Evolutionary conservation across 2,329 filamentous ascomycete genomes (phyloP).

Genomic region (Talaromyces pinophilus): DNA sequence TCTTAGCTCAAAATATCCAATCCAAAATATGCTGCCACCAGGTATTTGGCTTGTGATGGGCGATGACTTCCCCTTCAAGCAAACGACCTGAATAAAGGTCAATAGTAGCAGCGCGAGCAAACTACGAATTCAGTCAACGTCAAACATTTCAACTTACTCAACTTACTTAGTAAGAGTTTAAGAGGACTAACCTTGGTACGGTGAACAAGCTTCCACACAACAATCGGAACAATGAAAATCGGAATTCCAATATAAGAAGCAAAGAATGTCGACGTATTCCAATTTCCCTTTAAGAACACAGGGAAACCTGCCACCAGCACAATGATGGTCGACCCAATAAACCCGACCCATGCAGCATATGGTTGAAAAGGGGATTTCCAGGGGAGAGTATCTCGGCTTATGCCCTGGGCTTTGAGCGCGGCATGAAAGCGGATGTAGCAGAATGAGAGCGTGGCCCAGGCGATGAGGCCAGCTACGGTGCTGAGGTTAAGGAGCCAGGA

Average conservation of each 20-base stretch:
- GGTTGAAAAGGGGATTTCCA: conserved; percentile 56
- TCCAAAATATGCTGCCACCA: conserved; percentile 28
- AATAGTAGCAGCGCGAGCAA: conserved; percentile 31
- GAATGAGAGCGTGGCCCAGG: conserved; percentile 56
- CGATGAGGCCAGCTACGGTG: conserved; percentile 51
- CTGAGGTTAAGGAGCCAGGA: conserved; percentile 48
- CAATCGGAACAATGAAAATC: conserved; percentile 45
- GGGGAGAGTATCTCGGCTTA: conserved; percentile 41
- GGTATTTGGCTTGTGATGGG: conserved; percentile 25
- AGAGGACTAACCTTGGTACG: conserved; percentile 39
- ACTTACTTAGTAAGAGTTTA: not conserved
- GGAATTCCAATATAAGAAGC: conserved; percentile 47
- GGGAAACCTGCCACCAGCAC: conserved; percentile 69
- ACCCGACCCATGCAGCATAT: conserved; percentile 62
- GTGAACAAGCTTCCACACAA: conserved; percentile 45
- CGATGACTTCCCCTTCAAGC: conserved; percentile 34
- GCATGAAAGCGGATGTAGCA: conserved; percentile 56
- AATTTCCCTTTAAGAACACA: conserved; percentile 36
- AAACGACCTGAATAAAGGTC: conserved; percentile 38
- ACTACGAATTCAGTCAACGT: conserved; percentile 25
- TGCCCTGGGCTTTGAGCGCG: conserved; percentile 39
- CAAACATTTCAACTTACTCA: not conserved
- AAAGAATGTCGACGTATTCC: conserved; percentile 38
- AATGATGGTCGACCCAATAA: conserved; percentile 60
- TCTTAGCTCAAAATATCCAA: conserved; percentile 4